These are phyloP conservation scores for Rosa chinensis DNA, from an alignment of 306 rosid genomes.

Conservation along the genomic window DNA sequence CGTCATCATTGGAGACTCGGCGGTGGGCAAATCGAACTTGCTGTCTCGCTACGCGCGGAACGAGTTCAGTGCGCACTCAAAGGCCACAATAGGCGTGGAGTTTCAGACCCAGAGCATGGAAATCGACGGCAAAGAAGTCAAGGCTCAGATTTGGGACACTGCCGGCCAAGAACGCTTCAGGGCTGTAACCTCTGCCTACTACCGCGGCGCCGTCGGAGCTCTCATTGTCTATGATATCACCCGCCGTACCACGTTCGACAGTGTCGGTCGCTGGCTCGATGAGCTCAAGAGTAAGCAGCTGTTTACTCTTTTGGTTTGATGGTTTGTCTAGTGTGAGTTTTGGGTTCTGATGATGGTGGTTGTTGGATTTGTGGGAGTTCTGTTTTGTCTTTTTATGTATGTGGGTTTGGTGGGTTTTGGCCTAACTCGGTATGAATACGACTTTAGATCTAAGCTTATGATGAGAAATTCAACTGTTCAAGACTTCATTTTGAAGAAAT, in stretches of 20 bases:
- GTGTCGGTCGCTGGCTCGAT: slow-evolving; percentile 89
- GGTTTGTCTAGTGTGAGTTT: not conserved
- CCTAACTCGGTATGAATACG: not conserved
- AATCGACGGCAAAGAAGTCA: slow-evolving; percentile 78
- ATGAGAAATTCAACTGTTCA: not conserved
- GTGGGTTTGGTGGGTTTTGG: slow-evolving; percentile 19
- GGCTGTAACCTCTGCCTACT: slow-evolving; percentile 94
- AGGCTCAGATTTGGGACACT: slow-evolving; percentile 99
- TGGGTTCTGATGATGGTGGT: not conserved
- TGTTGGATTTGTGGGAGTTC: not conserved
- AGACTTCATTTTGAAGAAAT: not conserved
- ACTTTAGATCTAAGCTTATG: slow-evolving; percentile 27
- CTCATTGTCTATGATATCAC: slow-evolving; percentile 82
- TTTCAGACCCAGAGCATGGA: slow-evolving; percentile 87
- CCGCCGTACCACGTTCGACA: slow-evolving; percentile 82
- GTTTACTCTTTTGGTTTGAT: not conserved
- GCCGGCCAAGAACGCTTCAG: slow-evolving; percentile 96
- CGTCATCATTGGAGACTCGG: slow-evolving; percentile 85
- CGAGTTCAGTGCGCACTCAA: slow-evolving; percentile 84
- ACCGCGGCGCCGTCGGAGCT: slow-evolving; percentile 91
- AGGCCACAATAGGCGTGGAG: slow-evolving; percentile 96
- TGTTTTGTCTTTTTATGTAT: not conserved
- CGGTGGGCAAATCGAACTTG: slow-evolving; percentile 83
- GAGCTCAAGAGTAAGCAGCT: slow-evolving; percentile 75
- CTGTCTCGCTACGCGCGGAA: slow-evolving; percentile 82